phyloP scores from a whole-genome alignment of 2,329 filamentous ascomycete genomes.

The Colletotrichum musicola region DNA sequence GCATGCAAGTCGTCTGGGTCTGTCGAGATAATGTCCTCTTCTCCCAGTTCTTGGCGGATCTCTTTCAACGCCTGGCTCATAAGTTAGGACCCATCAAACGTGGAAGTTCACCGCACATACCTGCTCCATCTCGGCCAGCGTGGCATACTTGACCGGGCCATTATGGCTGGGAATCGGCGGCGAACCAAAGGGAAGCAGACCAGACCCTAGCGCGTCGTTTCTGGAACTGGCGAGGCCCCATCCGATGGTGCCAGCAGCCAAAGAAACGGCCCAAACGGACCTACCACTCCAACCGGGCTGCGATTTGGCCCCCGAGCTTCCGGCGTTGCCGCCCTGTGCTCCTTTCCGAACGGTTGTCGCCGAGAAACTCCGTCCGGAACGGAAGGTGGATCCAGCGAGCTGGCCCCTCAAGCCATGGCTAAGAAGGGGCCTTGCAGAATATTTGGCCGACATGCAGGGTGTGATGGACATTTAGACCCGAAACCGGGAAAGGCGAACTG shows the following conservation, averaged over 20 bases:
- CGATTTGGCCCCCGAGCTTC: constrained; percentile 7
- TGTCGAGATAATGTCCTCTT: constrained; percentile 71
- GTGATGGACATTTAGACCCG: constrained; percentile 14
- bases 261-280: constrained; percentile 54
- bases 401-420: constrained; percentile 38
- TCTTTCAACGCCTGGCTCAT: constrained; percentile 64
- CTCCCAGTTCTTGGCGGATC: constrained; percentile 61
- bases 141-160: constrained; percentile 53
- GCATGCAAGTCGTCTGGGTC: constrained; percentile 71
- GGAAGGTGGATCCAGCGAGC: constrained; percentile 30
- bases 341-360: constrained; percentile 40
- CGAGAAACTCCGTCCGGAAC: constrained; percentile 41
- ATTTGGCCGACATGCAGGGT: constrained; percentile 48
- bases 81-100: background rate
- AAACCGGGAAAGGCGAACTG: background rate
- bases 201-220: constrained; percentile 21
- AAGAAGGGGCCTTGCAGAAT: constrained; percentile 45
- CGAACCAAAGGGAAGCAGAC: constrained; percentile 40
- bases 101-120: constrained; percentile 37
- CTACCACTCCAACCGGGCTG: constrained; percentile 47
- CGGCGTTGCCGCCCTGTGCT: constrained; percentile 9
- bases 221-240: constrained; percentile 55
- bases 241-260: constrained; percentile 54
- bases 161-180: constrained; percentile 45
- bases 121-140: constrained; percentile 50